These are phyloP conservation scores for Meyerozyma elateridarum DNA, from an alignment of 1,139 yeast species.

Conservation along the genomic window DNA sequence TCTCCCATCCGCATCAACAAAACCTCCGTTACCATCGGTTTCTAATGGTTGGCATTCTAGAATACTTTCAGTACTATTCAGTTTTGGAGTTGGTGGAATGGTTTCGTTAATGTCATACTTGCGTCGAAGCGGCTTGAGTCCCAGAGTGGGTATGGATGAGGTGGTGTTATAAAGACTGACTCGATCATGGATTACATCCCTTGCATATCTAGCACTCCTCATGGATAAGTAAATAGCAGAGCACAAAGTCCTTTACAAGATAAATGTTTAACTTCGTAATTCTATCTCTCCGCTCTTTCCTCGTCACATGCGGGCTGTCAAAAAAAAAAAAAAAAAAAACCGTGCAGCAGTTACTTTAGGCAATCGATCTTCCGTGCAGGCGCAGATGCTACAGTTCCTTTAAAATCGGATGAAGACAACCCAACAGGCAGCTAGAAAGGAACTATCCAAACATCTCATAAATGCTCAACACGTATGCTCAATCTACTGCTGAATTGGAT, in stretches of 20 bases:
- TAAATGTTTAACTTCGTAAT: too few relatives aligned
- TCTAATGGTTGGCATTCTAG: conserved; percentile 30
- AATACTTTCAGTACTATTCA: conserved; percentile 13
- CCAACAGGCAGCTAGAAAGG: too few relatives aligned
- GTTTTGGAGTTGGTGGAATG: conserved; percentile 14
- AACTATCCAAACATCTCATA: too few relatives aligned
- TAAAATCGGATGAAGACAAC: too few relatives aligned
- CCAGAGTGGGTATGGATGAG: conserved; percentile 22
- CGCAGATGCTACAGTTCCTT: too few relatives aligned
- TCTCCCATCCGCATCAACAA: conserved; percentile 58
- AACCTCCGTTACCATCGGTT: conserved; percentile 46
- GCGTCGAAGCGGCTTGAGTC: conserved; percentile 27
- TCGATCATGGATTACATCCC: conserved; percentile 29
- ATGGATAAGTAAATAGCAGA: background rate
- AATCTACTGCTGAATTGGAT: too few relatives aligned
- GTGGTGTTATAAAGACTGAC: conserved; percentile 26
- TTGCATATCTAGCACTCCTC: conserved; percentile 6
- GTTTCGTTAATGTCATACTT: conserved; percentile 18
- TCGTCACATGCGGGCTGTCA: conserved; percentile 3
- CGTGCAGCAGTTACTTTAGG: too few relatives aligned
- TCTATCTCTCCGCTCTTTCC: too few relatives aligned
- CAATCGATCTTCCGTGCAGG: too few relatives aligned
- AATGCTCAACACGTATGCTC: too few relatives aligned
- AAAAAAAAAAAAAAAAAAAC: too few relatives aligned
- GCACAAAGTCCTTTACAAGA: too few relatives aligned